Evolutionary conservation across 192 early-diverging fungal species (phyloP).

Genomic region (Geranomyces michiganensis): DNA sequence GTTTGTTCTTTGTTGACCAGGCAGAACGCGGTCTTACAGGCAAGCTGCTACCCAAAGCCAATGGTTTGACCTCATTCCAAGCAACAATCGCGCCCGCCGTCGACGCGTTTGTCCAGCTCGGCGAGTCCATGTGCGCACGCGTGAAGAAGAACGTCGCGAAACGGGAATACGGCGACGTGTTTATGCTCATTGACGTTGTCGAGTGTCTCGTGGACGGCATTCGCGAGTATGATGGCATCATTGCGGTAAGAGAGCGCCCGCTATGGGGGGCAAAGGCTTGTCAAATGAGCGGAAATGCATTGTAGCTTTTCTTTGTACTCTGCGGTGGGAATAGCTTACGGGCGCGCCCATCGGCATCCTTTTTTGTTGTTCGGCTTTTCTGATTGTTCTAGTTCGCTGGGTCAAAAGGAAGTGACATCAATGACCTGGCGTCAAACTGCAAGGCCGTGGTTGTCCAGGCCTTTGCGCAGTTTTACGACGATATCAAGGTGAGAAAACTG

Average conservation of each 20-base stretch:
- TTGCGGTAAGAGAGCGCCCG: constrained; percentile 36
- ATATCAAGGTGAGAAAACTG: constrained; percentile 58
- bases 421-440: constrained; percentile 53
- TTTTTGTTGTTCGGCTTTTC: background rate
- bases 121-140: constrained; percentile 55
- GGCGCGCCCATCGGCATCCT: too few species aligned
- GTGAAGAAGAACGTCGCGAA: constrained; percentile 54
- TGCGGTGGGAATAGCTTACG: too few species aligned
- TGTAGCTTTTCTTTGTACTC: too few species aligned
- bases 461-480: constrained; percentile 71
- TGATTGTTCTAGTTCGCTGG: constrained; percentile 40
- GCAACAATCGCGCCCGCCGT: constrained; percentile 51
- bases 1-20: constrained; percentile 43
- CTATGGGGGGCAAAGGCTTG: background rate
- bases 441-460: constrained; percentile 56
- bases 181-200: constrained; percentile 71
- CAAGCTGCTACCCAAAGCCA: constrained; percentile 62
- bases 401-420: constrained; percentile 47
- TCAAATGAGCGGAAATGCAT: too few species aligned
- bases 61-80: constrained; percentile 48
- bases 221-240: constrained; percentile 48
- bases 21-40: constrained; percentile 64
- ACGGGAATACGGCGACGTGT: constrained; percentile 57
- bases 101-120: constrained; percentile 54
- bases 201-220: constrained; percentile 49